These are phyloP conservation scores for Thermoascus crustaceus DNA, from an alignment of 2,329 filamentous ascomycete genomes.

Conservation along the genomic window DNA sequence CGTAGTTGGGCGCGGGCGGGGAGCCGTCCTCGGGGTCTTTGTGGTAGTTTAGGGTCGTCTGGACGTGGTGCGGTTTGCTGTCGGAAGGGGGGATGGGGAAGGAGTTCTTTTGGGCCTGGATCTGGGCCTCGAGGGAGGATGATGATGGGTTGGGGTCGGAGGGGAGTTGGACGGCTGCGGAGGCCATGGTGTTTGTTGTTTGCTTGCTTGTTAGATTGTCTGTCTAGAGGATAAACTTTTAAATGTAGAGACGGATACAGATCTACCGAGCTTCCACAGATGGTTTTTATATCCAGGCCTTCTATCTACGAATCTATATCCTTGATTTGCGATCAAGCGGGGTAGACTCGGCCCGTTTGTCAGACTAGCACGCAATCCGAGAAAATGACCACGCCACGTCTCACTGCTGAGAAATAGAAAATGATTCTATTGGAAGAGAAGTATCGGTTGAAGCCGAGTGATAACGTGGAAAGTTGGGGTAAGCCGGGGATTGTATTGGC, in stretches of 20 bases:
- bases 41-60: conserved; percentile 41
- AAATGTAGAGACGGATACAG: no score
- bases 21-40: conserved; percentile 37
- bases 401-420: conserved; percentile 23
- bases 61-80: conserved; percentile 25
- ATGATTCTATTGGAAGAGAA: conserved; percentile 3
- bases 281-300: no score
- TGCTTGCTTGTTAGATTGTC: no score
- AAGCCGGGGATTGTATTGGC: no score
- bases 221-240: no score
- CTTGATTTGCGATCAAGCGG: conserved; percentile 6
- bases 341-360: conserved; percentile 19
- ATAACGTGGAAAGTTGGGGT: no score
- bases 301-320: neutral
- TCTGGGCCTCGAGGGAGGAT: conserved; percentile 6
- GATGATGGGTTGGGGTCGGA: conserved; percentile 6
- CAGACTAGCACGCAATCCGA: conserved; percentile 26
- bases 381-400: conserved; percentile 9
- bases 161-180: conserved; percentile 21
- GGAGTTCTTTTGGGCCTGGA: no score
- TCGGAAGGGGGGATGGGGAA: conserved; percentile 12
- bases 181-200: conserved; percentile 16
- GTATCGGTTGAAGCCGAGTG: no score
- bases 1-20: conserved; percentile 33
- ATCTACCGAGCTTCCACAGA: no score